Percentiles rank a stretch among this genome's conserved stretches.
Conservation (phyloP, 2,329 filamentous ascomycete species). For the Nemania diffusa region DNA sequence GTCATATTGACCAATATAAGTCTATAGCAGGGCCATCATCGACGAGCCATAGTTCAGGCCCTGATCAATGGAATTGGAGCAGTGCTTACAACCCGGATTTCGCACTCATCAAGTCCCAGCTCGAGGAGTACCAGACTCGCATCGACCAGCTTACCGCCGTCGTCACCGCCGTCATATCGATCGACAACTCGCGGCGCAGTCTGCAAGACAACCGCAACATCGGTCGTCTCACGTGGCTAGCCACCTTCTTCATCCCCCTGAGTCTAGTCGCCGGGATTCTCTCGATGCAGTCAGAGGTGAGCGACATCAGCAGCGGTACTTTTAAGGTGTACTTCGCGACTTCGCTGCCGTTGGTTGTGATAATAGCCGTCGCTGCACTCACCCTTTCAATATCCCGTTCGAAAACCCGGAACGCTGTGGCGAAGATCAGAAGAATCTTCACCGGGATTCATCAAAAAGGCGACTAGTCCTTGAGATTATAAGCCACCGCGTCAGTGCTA, state of each 20-base stretch:
- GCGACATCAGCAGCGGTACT: constrained; percentile 34
- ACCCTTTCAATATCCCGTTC: constrained; percentile 20
- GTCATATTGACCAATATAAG: constrained; percentile 24
- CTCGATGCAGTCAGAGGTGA: constrained; percentile 45
- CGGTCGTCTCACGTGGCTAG: constrained; percentile 49
- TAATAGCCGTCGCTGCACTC: constrained; percentile 29
- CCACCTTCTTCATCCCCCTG: constrained; percentile 50
- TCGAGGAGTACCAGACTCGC: constrained; percentile 49
- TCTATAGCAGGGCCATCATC: background rate
- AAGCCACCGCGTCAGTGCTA: background rate
- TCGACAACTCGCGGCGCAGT: constrained; percentile 46
- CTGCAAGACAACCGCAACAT: constrained; percentile 49
- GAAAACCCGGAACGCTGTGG: background rate
- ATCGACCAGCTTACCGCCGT: constrained; percentile 49
- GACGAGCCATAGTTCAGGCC: background rate
- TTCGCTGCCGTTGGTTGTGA: constrained; percentile 40
- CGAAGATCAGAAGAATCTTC: background rate
- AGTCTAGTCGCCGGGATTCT: constrained; percentile 47
- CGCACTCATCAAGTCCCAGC: constrained; percentile 38
- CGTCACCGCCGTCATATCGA: constrained; percentile 48
- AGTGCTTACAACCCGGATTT: constrained; percentile 43
- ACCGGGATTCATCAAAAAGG: background rate
- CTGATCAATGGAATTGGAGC: constrained; percentile 5
- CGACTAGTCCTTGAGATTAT: background rate
- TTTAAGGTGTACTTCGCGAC: constrained; percentile 41